Evolutionary conservation across 1,139 yeast genomes (phyloP).

Genomic region (Neolecta irregularis): DNA sequence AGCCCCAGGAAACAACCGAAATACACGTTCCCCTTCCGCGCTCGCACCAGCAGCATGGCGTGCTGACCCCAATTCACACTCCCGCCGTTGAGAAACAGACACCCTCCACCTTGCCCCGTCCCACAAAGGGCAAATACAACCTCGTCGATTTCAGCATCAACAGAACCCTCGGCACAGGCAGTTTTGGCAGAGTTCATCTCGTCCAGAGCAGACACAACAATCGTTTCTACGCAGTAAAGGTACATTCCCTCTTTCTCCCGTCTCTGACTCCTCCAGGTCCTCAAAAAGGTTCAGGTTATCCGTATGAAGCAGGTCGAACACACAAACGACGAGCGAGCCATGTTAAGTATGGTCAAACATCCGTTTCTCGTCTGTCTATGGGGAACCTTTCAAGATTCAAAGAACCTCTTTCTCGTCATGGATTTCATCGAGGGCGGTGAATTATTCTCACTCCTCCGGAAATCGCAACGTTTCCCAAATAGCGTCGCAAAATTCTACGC

Average conservation of each 20-base stretch:
- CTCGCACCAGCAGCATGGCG: too few species aligned
- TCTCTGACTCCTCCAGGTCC: too few species aligned
- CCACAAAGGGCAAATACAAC: too few species aligned
- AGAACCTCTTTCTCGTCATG: slow-evolving; percentile 93
- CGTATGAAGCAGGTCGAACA: slow-evolving; percentile 39
- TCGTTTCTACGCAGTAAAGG: slow-evolving; percentile 70
- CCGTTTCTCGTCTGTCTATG: slow-evolving; percentile 84
- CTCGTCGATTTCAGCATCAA: slow-evolving; percentile 58
- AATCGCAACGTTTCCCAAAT: too few species aligned
- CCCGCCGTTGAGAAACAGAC: too few species aligned
- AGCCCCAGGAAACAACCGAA: too few species aligned
- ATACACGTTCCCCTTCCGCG: too few species aligned
- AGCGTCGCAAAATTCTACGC: slow-evolving; percentile 86
- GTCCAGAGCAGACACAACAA: slow-evolving; percentile 56
- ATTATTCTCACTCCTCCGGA: slow-evolving; percentile 97
- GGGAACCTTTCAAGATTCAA: slow-evolving; percentile 95
- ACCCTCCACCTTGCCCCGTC: too few species aligned
- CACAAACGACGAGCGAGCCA: slow-evolving; percentile 33
- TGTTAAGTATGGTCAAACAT: slow-evolving; percentile 72
- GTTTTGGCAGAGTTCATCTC: slow-evolving; percentile 75
- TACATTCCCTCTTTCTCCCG: too few species aligned
- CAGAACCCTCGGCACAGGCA: slow-evolving; percentile 74
- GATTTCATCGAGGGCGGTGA: slow-evolving; percentile 97
- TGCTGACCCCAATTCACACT: too few species aligned
- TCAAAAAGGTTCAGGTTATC: too few species aligned